Evolutionary conservation across 2,329 filamentous ascomycete species (phyloP), one percentile per base, ranked within the genome.

Genomic region (Verticillium albo-atrum): DNA sequence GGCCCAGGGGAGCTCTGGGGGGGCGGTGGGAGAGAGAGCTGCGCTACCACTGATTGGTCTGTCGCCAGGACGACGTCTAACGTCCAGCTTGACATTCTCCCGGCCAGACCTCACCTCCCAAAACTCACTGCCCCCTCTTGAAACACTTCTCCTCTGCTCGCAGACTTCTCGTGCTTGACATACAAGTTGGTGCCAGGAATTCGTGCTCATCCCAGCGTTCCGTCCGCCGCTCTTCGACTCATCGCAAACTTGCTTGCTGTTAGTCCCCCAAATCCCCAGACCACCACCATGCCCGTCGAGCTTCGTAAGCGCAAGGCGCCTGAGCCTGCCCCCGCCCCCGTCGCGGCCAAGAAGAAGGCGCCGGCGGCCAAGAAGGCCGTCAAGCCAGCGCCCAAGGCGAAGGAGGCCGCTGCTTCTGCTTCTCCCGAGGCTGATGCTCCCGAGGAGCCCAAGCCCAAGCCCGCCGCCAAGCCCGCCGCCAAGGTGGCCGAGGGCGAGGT

Each of bases 281-380:
- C n/a, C n/a, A n/a, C 60, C 66, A 71, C 62, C 58, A 86, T 87
- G 84, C 81, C 82, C 63, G 77, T 82, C 66, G 81, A 81, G 68
- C 77, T 87, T 51, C 80, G 84, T 74, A 86, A 87, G 76, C 83
- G 84, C 77, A 86, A 86, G 74, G 82, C 82, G 65, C 79, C 78
- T 57, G 77, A 75, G 67, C 73, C 78, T 27, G 71, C 76, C 57
- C 75, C 79, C 62, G 73, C 73, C 35, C 64, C 68, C 69, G 70
- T 67, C 26, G 70, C 71, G 34, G 63, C 67, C 54, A 76, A 78
- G 62, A 72, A 74, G 62, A 68, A 75, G 60, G 67, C 69, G 42
- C 42, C 42, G 55, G 67, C 66, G 12, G 65, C 69, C 54, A 67
- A 68, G 61, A 67, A 66, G 55, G 51, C 66, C n/a, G 61, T 61